phyloP scores from a whole-genome alignment of 2,329 filamentous ascomycete genomes.

The Aspergillus phoenicis region DNA sequence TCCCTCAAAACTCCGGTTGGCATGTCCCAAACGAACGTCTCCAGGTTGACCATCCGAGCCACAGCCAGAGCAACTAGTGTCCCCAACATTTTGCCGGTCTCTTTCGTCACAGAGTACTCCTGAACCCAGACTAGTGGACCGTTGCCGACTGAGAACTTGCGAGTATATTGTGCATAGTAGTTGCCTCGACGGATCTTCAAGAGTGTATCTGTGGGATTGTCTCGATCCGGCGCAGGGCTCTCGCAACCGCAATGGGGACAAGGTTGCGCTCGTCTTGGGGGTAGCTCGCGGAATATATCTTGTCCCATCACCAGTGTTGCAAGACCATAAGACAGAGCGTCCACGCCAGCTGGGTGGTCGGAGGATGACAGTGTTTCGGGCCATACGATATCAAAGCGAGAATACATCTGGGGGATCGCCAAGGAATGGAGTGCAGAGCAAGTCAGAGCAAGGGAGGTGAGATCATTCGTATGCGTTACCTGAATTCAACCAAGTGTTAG shows the following conservation, averaged over 20 bases:
- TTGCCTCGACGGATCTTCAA: conserved; percentile 60
- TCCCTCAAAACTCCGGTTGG: conserved; percentile 79
- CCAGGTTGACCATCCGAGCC: conserved; percentile 78
- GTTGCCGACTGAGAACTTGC: conserved; percentile 84
- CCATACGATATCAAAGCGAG: conserved; percentile 86
- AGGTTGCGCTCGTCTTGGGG: conserved; percentile 35
- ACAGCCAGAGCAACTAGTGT: conserved; percentile 77
- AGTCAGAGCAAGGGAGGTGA: conserved; percentile 75
- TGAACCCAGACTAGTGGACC: conserved; percentile 76
- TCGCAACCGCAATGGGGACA: conserved; percentile 38
- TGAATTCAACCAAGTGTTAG: conserved; percentile 35
- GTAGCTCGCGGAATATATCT: conserved; percentile 59
- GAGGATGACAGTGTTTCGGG: conserved; percentile 68
- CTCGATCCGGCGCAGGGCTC: conserved; percentile 3
- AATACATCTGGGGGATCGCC: conserved; percentile 78
- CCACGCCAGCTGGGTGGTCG: conserved; percentile 71
- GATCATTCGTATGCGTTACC: conserved; percentile 80
- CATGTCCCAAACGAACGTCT: conserved; percentile 88
- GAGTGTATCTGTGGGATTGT: conserved; percentile 1
- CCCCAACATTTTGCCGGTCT: conserved; percentile 85
- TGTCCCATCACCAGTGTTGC: conserved; percentile 76
- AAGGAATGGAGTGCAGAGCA: conserved; percentile 76
- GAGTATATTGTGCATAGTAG: conserved; percentile 75
- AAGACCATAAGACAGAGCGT: conserved; percentile 80
- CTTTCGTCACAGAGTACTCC: conserved; percentile 80